phyloP scores from a whole-genome alignment of 2,329 filamentous ascomycete species.

The Setomelanomma holmii region DNA sequence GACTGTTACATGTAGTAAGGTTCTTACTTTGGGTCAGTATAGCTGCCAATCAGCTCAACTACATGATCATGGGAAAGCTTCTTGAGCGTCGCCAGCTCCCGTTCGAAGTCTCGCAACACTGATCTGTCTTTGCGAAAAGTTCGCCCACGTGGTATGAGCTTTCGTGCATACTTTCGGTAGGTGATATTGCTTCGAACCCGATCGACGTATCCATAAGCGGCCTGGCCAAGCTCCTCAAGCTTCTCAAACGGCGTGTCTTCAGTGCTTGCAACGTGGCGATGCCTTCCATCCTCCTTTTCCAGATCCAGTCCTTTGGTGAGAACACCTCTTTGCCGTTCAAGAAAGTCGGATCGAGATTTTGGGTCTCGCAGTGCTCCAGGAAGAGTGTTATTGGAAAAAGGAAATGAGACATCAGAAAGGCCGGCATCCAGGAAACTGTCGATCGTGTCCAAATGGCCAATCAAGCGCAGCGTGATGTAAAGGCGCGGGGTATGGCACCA shows the following conservation, averaged over 20 bases:
- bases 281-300: constrained; percentile 8
- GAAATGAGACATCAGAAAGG: constrained; percentile 10
- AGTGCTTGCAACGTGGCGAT: constrained; percentile 9
- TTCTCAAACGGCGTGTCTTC: background rate
- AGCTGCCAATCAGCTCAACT: constrained; percentile 36
- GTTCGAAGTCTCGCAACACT: background rate
- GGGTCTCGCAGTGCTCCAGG: constrained; percentile 5
- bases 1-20: no score
- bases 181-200: background rate
- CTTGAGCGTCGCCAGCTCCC: constrained; percentile 14
- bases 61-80: constrained; percentile 35
- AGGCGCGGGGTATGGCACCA: constrained; percentile 16
- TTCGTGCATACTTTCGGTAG: constrained; percentile 3
- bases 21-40: constrained; percentile 33
- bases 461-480: constrained; percentile 10
- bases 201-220: background rate
- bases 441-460: constrained; percentile 7
- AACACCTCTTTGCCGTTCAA: constrained; percentile 9
- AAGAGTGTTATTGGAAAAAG: constrained; percentile 6
- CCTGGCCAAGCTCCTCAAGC: constrained; percentile 1
- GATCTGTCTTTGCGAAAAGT: background rate
- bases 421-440: constrained; percentile 7
- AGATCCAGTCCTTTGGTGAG: constrained; percentile 11
- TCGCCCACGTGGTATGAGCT: background rate
- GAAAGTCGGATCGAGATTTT: constrained; percentile 4